Evolutionary conservation across 2,329 filamentous ascomycete genomes (phyloP).

Genomic region (Ilyonectria robusta): DNA sequence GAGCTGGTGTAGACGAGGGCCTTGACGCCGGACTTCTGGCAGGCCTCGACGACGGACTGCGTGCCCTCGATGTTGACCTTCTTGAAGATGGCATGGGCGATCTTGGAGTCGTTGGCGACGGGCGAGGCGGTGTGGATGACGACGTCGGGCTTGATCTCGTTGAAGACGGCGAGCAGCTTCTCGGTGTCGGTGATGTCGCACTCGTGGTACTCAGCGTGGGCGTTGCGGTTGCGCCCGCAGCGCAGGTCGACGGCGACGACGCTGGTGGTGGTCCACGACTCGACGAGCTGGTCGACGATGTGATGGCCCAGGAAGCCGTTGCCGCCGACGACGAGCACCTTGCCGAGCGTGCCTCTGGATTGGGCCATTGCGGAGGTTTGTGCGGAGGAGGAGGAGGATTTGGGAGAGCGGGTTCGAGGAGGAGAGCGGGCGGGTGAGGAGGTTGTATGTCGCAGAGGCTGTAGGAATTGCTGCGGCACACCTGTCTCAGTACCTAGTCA

Average conservation of each 20-base stretch:
- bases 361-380: slow-evolving; percentile 27
- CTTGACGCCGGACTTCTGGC: slow-evolving; percentile 78
- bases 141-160: slow-evolving; percentile 79
- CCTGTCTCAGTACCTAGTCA: not conserved
- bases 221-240: slow-evolving; percentile 77
- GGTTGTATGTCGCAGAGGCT: not conserved
- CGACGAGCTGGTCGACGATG: slow-evolving; percentile 80
- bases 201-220: slow-evolving; percentile 75
- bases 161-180: slow-evolving; percentile 74
- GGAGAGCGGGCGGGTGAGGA: slow-evolving; percentile 1
- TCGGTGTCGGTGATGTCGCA: slow-evolving; percentile 81
- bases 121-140: slow-evolving; percentile 94
- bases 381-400: slow-evolving; percentile 9
- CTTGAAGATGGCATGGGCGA: slow-evolving; percentile 75
- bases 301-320: slow-evolving; percentile 89
- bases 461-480: not conserved
- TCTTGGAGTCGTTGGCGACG: slow-evolving; percentile 66
- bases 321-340: slow-evolving; percentile 84
- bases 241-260: slow-evolving; percentile 82
- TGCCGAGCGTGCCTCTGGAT: slow-evolving; percentile 68
- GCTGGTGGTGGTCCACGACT: slow-evolving; percentile 62
- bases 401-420: not conserved
- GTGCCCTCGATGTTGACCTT: slow-evolving; percentile 94
- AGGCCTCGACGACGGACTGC: slow-evolving; percentile 80
- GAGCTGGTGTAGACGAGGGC: slow-evolving; percentile 93